Conservation (phyloP, 805 yeast genomes). For the Barnettozyma populi region DNA sequence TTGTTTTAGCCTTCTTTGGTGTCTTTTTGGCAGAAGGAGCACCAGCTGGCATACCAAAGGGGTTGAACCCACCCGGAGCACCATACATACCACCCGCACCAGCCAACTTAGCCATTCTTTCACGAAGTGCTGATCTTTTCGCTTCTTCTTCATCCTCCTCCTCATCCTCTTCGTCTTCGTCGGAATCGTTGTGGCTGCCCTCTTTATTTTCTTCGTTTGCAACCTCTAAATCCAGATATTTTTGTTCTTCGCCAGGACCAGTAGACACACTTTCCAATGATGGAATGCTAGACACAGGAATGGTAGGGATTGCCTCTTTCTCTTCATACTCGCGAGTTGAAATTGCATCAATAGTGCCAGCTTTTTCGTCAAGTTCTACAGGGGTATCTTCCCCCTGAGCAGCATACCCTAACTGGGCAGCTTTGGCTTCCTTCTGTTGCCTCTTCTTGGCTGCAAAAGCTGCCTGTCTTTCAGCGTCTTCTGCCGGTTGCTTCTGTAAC, state of each 20-base stretch:
- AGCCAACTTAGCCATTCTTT: conserved; percentile 93
- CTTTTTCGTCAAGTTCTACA: conserved; percentile 5
- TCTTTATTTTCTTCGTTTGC: conserved; percentile 27
- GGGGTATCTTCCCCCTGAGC: neutral
- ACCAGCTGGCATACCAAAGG: conserved; percentile 35
- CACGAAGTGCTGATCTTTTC: conserved; percentile 71
- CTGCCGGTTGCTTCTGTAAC: conserved; percentile 74
- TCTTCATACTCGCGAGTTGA: neutral
- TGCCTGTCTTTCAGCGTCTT: conserved; percentile 71
- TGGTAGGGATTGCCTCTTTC: neutral
- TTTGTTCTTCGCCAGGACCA: conserved; percentile 6
- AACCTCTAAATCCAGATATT: conserved; percentile 19
- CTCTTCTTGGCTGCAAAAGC: conserved; percentile 50
- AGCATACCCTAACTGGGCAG: neutral
- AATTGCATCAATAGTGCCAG: neutral
- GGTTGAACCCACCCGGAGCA: conserved; percentile 29
- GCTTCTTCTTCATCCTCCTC: conserved; percentile 75
- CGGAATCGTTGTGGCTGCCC: conserved; percentile 42
- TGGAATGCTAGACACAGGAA: neutral
- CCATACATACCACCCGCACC: conserved; percentile 61
- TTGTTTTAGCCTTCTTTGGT: conserved; percentile 12
- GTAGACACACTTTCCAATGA: neutral
- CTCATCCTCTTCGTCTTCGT: conserved; percentile 45
- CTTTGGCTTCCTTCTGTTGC: conserved; percentile 38
- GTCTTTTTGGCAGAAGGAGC: conserved; percentile 25